These are phyloP conservation scores for Gracilaria vermiculophylla DNA, from an alignment of 23 red algal species.

Conservation along the genomic window DNA sequence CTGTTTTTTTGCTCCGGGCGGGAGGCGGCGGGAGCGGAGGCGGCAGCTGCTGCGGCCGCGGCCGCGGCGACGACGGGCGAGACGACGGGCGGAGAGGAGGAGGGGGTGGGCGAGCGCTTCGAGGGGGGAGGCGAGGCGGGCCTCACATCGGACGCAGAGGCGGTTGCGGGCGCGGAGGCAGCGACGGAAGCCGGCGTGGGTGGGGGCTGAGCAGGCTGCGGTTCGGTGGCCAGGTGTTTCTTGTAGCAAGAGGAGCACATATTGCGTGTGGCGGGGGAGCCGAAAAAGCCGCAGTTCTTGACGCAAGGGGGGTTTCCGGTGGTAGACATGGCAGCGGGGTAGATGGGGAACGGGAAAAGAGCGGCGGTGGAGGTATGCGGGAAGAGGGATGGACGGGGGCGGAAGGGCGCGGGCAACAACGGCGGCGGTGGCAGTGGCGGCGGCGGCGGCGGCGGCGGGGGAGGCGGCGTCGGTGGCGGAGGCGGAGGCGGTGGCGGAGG, in stretches of 20 bases:
- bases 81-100: neutral
- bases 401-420: too few relatives aligned
- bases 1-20: slow-evolving; percentile 46
- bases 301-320: slow-evolving; percentile 60
- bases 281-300: slow-evolving; percentile 94
- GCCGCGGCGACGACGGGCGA: neutral
- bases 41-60: neutral
- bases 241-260: slow-evolving; percentile 96
- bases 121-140: neutral
- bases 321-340: slow-evolving; percentile 7
- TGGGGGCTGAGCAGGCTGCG: slow-evolving; percentile 1
- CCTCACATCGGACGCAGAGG: neutral
- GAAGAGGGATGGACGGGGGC: neutral
- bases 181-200: neutral
- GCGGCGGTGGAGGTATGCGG: neutral
- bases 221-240: slow-evolving; percentile 52
- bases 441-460: neutral
- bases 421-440: neutral
- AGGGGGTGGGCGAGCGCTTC: neutral
- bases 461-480: neutral
- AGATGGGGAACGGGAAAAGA: neutral
- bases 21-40: neutral
- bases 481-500: slow-evolving; percentile 3
- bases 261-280: slow-evolving; percentile 80
- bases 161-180: neutral